phyloP scores from a whole-genome alignment of 352 stramenopile species.

The Aphanomyces euteiches region DNA sequence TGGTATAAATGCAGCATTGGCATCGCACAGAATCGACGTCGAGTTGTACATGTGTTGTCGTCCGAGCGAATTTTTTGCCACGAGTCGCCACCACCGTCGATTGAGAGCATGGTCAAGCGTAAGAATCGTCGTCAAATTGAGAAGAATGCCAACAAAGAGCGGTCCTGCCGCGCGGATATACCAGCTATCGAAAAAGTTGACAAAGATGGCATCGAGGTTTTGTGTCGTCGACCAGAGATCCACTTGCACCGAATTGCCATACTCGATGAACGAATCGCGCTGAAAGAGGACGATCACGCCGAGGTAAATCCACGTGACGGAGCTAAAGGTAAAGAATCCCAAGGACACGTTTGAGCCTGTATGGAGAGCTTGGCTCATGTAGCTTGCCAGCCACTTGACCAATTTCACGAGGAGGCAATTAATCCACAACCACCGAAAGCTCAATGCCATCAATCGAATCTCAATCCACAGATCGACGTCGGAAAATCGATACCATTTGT shows the following conservation, averaged over 20 bases:
- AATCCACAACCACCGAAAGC: slow-evolving; percentile 10
- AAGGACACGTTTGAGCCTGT: slow-evolving; percentile 2
- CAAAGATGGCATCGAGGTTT: background rate
- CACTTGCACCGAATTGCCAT: slow-evolving; percentile 3
- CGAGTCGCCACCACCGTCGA: background rate
- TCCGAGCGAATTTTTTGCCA: slow-evolving; percentile 13
- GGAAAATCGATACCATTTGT: background rate
- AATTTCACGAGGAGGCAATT: slow-evolving; percentile 13
- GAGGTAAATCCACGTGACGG: background rate
- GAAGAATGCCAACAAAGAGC: background rate
- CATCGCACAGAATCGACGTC: slow-evolving; percentile 16
- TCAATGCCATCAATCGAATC: background rate
- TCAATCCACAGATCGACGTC: background rate
- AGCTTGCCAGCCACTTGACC: background rate
- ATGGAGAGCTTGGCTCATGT: background rate
- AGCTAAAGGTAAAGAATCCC: slow-evolving; percentile 11
- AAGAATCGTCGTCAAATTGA: slow-evolving; percentile 15
- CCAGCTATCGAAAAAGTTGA: slow-evolving; percentile 17
- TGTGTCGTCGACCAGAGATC: background rate
- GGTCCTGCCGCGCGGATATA: slow-evolving; percentile 5
- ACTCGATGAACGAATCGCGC: slow-evolving; percentile 11
- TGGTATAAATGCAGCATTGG: background rate
- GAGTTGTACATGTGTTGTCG: slow-evolving; percentile 29
- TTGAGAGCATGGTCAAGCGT: slow-evolving; percentile 12
- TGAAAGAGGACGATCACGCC: slow-evolving; percentile 6